Evolutionary conservation across 768 basidiomycete genomes (phyloP), one percentile per base, ranked within the genome.

Genomic region (Kwoniella dendrophila): DNA sequence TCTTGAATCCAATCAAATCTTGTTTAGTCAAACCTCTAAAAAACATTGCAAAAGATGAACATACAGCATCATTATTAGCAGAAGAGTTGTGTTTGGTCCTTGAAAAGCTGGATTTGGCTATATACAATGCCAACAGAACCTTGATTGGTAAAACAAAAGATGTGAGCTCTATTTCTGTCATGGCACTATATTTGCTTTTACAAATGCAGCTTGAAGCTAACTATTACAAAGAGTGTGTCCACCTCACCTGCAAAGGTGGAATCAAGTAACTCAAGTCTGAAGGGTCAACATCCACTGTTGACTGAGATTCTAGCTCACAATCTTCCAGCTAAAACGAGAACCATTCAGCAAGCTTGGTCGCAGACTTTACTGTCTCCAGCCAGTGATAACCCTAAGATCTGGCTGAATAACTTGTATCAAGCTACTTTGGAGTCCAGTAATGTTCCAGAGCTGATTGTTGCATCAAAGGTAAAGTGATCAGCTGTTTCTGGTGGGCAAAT

Each of bases 401-500:
- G 74, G 74, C 59, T 73, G 2, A 45, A 64, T 33, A 71, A 71
- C 34, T 59, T 76, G n/a, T 76, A 64, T 47, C 72, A 70, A 32
- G 66, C 68, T 4, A 72, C 70, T 6, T 40, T 76, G 30, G 74
- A 76, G 36, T 66, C 67, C 1, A 66, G 72, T 49, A 61, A 41
- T 4, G 56, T 65, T 2, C 62, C 64, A 1, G 74, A 73, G 48
- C 62, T 73, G 51, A 56, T 71, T 18, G 65, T 73, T 11, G 62
- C 69, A 14, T 59, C 64, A 2, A 70, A 67, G 40, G 74, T 73
- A 32, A n/a, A 51, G 73, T 62, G 12, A 24, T 7, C 36, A 8
- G 8, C 8, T 38, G 8, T 43, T 20, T 43, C 41, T 43, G 18
- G 8, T 38, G 36, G 18, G 41, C 11, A 14, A 20, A 5, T 43